These are phyloP conservation scores for Otatea glauca DNA, from an alignment of 176 grass and related monocot species.

Conservation along the genomic window DNA sequence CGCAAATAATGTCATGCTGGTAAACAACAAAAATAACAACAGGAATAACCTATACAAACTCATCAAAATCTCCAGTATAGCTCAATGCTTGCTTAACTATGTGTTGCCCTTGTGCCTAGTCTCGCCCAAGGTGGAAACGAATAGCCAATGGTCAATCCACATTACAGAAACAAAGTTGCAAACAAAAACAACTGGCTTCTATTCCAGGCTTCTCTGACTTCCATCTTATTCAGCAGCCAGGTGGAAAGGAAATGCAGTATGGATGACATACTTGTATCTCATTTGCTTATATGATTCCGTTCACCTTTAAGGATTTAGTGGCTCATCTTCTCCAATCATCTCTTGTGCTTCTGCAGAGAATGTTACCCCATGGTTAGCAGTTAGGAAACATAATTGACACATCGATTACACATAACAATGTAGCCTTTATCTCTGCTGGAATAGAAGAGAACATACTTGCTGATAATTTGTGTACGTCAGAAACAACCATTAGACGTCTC, in stretches of 20 bases:
- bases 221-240: constrained; percentile 54
- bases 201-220: constrained; percentile 19
- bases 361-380: constrained; percentile 30
- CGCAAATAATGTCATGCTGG: background rate
- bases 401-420: background rate
- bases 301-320: constrained; percentile 59
- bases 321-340: constrained; percentile 64
- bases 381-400: background rate
- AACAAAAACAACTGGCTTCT: constrained; percentile 27
- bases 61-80: constrained; percentile 17
- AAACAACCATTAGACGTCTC: constrained; percentile 84
- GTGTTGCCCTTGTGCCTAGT: constrained; percentile 26
- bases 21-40: constrained; percentile 1
- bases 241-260: constrained; percentile 30
- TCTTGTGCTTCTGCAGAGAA: constrained; percentile 61
- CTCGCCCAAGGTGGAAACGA: constrained; percentile 23
- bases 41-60: background rate
- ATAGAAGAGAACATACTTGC: constrained; percentile 51
- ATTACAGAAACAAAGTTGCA: constrained; percentile 44
- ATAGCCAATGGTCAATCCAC: constrained; percentile 39
- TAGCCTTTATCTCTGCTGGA: background rate
- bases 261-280: constrained; percentile 7
- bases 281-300: background rate
- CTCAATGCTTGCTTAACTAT: constrained; percentile 48
- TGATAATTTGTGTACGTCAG: constrained; percentile 75